These are phyloP conservation scores for Polygonum maritimum DNA, from an alignment of 148 eudicot species.

Conservation along the genomic window DNA sequence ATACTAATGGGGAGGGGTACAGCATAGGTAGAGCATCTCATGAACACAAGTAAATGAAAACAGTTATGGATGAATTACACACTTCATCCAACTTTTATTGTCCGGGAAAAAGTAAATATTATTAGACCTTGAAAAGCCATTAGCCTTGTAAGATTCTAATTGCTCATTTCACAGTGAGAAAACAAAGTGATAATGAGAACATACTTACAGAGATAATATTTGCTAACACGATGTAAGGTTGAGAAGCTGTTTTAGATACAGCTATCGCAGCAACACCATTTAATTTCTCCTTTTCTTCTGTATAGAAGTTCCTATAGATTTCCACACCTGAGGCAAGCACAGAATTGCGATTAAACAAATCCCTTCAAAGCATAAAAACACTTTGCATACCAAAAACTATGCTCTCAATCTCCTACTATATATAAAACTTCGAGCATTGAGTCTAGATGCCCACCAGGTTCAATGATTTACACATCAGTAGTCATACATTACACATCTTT, in stretches of 20 bases:
- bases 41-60: not conserved
- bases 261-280: constrained; percentile 73
- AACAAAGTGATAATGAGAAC: not conserved
- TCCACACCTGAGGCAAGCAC: constrained; percentile 41
- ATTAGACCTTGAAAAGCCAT: not conserved
- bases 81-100: not conserved
- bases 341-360: not conserved
- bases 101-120: not conserved
- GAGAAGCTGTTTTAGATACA: constrained; percentile 36
- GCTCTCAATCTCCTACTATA: not conserved
- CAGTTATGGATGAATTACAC: not conserved
- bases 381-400: not conserved
- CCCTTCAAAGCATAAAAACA: not conserved
- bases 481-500: not conserved
- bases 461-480: not conserved
- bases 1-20: not conserved
- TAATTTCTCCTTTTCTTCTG: constrained; percentile 61
- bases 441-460: not conserved
- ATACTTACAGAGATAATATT: constrained; percentile 52
- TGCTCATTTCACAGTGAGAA: not conserved
- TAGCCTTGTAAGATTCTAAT: not conserved
- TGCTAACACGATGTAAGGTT: constrained; percentile 45
- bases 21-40: not conserved
- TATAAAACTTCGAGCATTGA: not conserved
- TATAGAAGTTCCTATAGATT: constrained; percentile 64